Evolutionary conservation across 192 early-diverging fungal genomes (phyloP), one percentile per base, ranked within the genome.

Genomic region (Dimargaris xerosporica): DNA sequence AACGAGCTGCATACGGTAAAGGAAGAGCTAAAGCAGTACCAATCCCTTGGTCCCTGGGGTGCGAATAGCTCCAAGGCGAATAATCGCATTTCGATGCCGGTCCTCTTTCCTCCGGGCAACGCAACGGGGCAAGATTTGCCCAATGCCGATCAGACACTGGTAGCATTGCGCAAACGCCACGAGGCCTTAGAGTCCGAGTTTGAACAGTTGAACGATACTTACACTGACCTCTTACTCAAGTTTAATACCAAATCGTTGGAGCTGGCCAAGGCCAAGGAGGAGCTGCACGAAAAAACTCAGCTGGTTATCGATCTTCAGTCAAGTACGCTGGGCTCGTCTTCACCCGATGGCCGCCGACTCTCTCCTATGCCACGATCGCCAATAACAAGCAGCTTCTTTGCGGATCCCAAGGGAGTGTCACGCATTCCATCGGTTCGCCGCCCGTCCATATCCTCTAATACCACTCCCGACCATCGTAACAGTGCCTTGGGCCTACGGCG

Each of bases 181-280:
- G 70, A 72, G 65, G 50, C 64, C 6, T 71, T 81, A 3, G 78
- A 79, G 70, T 44, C 63, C n/a, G 74, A 81, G 67, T 63, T 81
- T 44, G 66, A 70, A 64, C 64, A 71, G 62, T 66, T 79, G 19
- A 73, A 72, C 67, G 75, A 71, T 66, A 76, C 78, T 10, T 79
- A 81, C 62, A 68, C 71, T 0, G 80, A 81, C 59, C 68, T 81
- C 26, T 48, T 77, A 65, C 75, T 74, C 60, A 79, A 77, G 65
- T 77, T 74, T 54, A 79, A 76, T 56, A 73, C 73, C 43, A 66
- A 70, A 31, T 75, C 73, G 17, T 67, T 70, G 45, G 77, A 81
- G 62, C 65, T 81, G 54, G 70, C 75, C 45, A 62, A 60, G 46
- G 74, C 71, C 71, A 78, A 78, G 66, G 75, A 78, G 52, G 59